Percentiles rank a stretch among this genome's conserved stretches.
These are phyloP conservation scores for Orbilia quercus DNA, from an alignment of 2,329 filamentous ascomycete species.

Conservation along the genomic window DNA sequence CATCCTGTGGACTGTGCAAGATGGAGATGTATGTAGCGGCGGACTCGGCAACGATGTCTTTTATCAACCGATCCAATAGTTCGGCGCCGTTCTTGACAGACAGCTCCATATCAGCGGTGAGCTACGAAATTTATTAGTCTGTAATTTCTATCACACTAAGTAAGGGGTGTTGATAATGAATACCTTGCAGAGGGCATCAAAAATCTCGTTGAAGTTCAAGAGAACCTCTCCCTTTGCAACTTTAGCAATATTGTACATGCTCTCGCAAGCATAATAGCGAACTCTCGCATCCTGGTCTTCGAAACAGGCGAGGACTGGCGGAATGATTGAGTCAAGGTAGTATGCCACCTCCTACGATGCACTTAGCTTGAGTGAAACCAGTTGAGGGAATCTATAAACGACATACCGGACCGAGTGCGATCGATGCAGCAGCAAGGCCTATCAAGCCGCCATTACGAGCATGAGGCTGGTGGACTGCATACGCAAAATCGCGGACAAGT, in stretches of 20 bases:
- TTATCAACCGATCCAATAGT: slow-evolving; percentile 86
- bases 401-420: slow-evolving; percentile 88
- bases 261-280: slow-evolving; percentile 97
- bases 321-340: slow-evolving; percentile 92
- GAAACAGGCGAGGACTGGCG: slow-evolving; percentile 96
- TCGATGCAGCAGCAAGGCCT: slow-evolving; percentile 92
- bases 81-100: slow-evolving; percentile 99
- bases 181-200: slow-evolving; percentile 96
- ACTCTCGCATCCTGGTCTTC: slow-evolving; percentile 96
- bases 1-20: slow-evolving; percentile 68
- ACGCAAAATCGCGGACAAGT: slow-evolving; percentile 96
- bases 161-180: slow-evolving; percentile 56
- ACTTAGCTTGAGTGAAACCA: slow-evolving; percentile 41
- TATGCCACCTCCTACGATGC: slow-evolving; percentile 80
- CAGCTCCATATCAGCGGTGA: slow-evolving; percentile 93
- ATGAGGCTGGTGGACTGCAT: slow-evolving; percentile 95
- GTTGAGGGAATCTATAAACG: slow-evolving; percentile 58
- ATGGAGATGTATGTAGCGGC: slow-evolving; percentile 84
- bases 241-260: slow-evolving; percentile 99
- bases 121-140: slow-evolving; percentile 68
- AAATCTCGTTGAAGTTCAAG: slow-evolving; percentile 97
- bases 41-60: slow-evolving; percentile 61
- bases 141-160: not conserved
- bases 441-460: slow-evolving; percentile 96
- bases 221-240: slow-evolving; percentile 98